These are phyloP conservation scores for Mesembryanthemum crystallinum DNA, from an alignment of 148 eudicot genomes.

Conservation along the genomic window DNA sequence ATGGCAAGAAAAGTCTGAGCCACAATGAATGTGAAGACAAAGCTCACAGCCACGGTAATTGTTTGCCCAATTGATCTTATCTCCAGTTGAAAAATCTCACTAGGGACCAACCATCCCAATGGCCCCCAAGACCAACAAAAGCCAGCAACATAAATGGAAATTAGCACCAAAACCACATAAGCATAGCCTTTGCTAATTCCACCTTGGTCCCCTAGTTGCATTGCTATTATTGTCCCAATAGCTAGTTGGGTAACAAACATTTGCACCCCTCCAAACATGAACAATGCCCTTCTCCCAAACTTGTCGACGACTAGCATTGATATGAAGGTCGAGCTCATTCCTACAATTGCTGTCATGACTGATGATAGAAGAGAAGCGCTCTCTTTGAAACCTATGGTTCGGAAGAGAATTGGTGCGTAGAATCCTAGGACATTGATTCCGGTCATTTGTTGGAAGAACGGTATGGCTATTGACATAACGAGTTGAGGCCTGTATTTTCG, in stretches of 20 bases:
- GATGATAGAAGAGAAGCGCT: constrained; percentile 52
- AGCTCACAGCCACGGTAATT: constrained; percentile 32
- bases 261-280: constrained; percentile 38
- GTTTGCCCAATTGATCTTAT: constrained; percentile 34
- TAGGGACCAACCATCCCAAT: constrained; percentile 37
- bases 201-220: constrained; percentile 27
- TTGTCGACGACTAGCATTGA: constrained; percentile 44
- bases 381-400: constrained; percentile 50
- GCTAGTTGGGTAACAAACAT: constrained; percentile 40
- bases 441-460: constrained; percentile 55
- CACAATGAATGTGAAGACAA: constrained; percentile 27
- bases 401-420: constrained; percentile 53
- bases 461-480: constrained; percentile 49
- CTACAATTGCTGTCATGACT: constrained; percentile 35
- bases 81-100: constrained; percentile 30
- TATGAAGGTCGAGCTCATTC: constrained; percentile 34
- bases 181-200: constrained; percentile 26
- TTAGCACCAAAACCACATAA: constrained; percentile 24
- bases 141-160: constrained; percentile 28
- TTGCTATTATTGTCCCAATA: constrained; percentile 25
- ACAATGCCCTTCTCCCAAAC: constrained; percentile 39
- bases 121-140: constrained; percentile 37
- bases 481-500: constrained; percentile 49
- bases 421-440: constrained; percentile 55
- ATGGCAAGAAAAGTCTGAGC: constrained; percentile 33